A percentile compares a stretch with the other conserved stretches of the same genome.
These are phyloP conservation scores for Rhodomyrtus psidioides DNA, from an alignment of 441 rosid genomes.

Conservation along the genomic window DNA sequence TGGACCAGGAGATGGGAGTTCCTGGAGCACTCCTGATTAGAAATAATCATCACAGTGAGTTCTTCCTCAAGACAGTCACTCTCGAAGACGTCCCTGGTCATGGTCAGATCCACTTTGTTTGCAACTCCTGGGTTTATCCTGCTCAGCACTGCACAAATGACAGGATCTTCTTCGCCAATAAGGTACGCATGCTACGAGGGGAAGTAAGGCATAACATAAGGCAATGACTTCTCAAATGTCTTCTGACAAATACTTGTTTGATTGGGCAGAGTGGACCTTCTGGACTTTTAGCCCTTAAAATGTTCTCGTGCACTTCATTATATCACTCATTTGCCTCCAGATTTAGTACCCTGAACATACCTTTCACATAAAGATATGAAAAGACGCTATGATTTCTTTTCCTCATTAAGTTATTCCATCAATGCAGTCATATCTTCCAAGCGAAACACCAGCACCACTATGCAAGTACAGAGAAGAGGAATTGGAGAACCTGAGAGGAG, in stretches of 20 bases:
- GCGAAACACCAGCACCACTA: slow-evolving; percentile 4
- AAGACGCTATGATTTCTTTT: neutral
- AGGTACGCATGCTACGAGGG: neutral
- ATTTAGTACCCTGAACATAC: neutral
- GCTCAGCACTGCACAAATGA: neutral
- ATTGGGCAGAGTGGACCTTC: neutral
- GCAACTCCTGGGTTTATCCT: slow-evolving; percentile 13
- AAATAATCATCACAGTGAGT: slow-evolving; percentile 6
- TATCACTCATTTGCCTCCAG: neutral
- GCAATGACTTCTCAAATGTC: neutral
- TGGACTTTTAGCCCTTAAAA: neutral
- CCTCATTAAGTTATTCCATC: neutral
- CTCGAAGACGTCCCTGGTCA: slow-evolving; percentile 4
- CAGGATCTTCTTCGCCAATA: slow-evolving; percentile 5
- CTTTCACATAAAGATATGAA: neutral
- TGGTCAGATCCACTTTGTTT: slow-evolving; percentile 6
- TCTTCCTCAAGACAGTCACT: slow-evolving; percentile 3
- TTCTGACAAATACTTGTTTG: neutral
- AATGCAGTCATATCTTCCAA: slow-evolving; percentile 5
- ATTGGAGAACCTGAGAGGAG: slow-evolving; percentile 8
- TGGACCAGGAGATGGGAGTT: slow-evolving; percentile 3
- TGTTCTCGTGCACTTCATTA: neutral
- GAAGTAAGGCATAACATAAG: neutral
- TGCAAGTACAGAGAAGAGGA: slow-evolving; percentile 3
- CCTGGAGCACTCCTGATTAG: slow-evolving; percentile 4